These are phyloP conservation scores for Rhizopogon rudus DNA, from an alignment of 768 basidiomycete species.

Conservation along the genomic window DNA sequence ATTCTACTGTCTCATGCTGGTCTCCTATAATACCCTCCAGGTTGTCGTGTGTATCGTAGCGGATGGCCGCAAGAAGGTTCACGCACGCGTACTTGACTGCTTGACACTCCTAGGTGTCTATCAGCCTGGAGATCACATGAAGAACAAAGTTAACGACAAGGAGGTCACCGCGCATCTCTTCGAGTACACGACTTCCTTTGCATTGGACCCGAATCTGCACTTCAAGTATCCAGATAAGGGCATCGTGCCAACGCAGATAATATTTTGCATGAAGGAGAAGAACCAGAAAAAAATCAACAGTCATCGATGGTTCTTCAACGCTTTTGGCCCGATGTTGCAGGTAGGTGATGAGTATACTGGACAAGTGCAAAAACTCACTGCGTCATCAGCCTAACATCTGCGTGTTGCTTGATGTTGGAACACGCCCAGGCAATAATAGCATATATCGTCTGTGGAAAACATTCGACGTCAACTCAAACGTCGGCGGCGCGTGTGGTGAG, in stretches of 20 bases:
- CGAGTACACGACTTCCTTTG: conserved; percentile 84
- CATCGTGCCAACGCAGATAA: conserved; percentile 90
- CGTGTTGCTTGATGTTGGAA: conserved; percentile 91
- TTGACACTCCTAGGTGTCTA: conserved; percentile 92
- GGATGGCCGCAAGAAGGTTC: conserved; percentile 78
- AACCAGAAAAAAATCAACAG: conserved; percentile 98
- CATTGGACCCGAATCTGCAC: conserved; percentile 70
- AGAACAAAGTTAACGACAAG: conserved; percentile 65
- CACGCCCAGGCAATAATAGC: conserved; percentile 81
- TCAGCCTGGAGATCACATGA: conserved; percentile 62
- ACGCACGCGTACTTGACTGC: conserved; percentile 83
- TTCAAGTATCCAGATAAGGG: conserved; percentile 91
- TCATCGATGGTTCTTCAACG: conserved; percentile 97
- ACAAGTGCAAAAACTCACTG: not conserved
- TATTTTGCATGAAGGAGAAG: conserved; percentile 88
- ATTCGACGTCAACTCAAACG: conserved; percentile 87
- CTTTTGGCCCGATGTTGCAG: conserved; percentile 78
- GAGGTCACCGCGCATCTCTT: conserved; percentile 74
- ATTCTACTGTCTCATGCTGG: not conserved
- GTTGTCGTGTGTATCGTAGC: conserved; percentile 92
- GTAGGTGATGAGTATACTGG: conserved; percentile 31
- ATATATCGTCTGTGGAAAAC: conserved; percentile 96
- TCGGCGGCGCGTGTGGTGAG: conserved; percentile 97
- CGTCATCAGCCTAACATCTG: conserved; percentile 76
- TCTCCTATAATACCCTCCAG: conserved; percentile 27